Base-by-base conservation (phyloP, 2,329 filamentous ascomycete species). In the Ascocoryne sarcoides region DNA sequence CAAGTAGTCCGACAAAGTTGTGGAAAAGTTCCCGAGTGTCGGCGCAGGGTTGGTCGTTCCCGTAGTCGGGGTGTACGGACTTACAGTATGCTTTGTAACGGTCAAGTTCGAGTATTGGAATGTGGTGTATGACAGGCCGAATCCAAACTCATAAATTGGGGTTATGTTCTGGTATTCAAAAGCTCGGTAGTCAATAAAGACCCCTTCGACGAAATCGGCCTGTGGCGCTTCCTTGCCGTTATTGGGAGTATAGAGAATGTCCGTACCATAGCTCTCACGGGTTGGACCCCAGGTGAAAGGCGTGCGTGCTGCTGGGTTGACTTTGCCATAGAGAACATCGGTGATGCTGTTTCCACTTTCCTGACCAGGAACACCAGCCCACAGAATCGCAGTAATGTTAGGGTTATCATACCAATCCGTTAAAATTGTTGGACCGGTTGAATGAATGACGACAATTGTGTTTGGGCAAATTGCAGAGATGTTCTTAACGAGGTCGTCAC, bases 391-490 rank as follows among this genome's bases (percentile, higher is more conserved):
- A 1, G 84, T 88, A 36, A 94, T 71, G 61, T 94, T 94, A 26
- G 77, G 74, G 61, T 78, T 79, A 38, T 84, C 65, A 54, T 84
- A 79, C 71, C 79, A 90, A 8, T 85, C 75, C 10, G 79, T 76
- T 17, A 95, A 64, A 1, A 93, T 65, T 4, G 93, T 84, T 1
- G 89, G 78, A 0, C 88, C 88, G 3, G 81, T 76, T 1, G 84
- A 87, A 67, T 96, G 90, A 44, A 96, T 82, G 42, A 95, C 77
- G 12, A 96, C 85, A 44, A 96, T 82, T 10, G 88, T 95, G 71
- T 95, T 95, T 66, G 82, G 79, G 69, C 82, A 89, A 46, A 78
- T 59, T 5, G 78, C 70, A 1, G 86, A 79, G 9, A 95, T 85
- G 35, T 83, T 87, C 62, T 83, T 74, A 63, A 96, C 84, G 40